Evolutionary conservation across 306 rosid genomes (phyloP), one percentile per base, ranked within the genome.

Genomic region (Sindora glabra): DNA sequence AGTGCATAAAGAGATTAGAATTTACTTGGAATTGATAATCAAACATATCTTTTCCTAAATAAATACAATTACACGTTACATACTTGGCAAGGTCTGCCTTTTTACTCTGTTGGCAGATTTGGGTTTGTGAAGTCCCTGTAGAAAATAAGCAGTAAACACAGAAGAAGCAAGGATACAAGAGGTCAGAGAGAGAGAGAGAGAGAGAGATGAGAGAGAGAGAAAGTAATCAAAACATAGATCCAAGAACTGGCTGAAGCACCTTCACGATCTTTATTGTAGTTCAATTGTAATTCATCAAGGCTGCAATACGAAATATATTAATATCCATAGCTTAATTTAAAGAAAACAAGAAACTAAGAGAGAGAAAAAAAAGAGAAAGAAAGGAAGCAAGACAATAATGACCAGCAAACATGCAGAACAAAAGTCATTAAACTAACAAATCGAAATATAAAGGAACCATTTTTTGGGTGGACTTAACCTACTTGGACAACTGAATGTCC

Each of bases 401-500:
- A 33, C 39, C 27, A 39, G 49, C 19, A 37, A 29, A 66, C 38
- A 36, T 45, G 57, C 25, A 52, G 40, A 54, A 11, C 12, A 7
- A 3, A 62, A 54, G 34, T 36, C 42, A 44, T 57, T 32, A 64
- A 57, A 60, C n/a, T 22, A 46, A 40, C 50, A 60, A 40, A 12
- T 52, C 41, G 42, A 59, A 32, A 55, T 41, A 50, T 10, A 62
- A 34, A 2, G 27, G 52, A 54, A 62, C 10, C 50, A 22, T 47
- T n/a, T 34, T n/a, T n/a, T n/a, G 30, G 56, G 74, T 59, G 48
- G 45, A 16, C 50, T 47, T 64, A 78, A 74, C 95, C 57, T 83
- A 92, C 98, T 92, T 92, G 39, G 98, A 92, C 90, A 81, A 92
- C 74, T 88, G 98, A 78, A 92, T 92, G 73, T 92, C 98, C 50